Base-by-base conservation (phyloP, 768 basidiomycete genomes). In the Boletus pseudopeckii region DNA sequence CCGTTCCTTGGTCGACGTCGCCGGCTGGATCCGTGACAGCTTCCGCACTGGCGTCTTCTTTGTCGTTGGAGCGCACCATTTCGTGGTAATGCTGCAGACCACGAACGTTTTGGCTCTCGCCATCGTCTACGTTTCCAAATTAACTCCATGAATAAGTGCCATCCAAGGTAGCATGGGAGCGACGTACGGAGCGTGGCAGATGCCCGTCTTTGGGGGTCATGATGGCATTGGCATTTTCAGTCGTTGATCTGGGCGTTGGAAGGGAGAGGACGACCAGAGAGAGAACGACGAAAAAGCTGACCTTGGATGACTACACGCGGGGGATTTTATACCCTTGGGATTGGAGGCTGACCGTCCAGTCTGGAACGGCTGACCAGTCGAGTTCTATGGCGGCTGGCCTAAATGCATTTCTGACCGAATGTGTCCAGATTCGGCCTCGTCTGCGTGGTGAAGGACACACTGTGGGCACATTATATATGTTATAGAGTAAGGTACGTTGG, bases 61-160 rank as follows among this genome's bases (percentile, higher is more conserved):
- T 5, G 13, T 30, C 9, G 38, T 20, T 1, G 48, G 17, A 11
- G 40, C 41, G 5, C 48, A 42, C 4, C 59, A 42, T 17, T 54
- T 51, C n/a, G 50, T 45, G 22, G 30, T 14, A 0, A 55, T 1
- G 10, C 47, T 44, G 8, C 28, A 17, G 7, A 63, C 58, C 20
- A 61, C 58, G 17, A 64, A 64, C 5, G 54, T 50, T n/a, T 9
- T 57, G 1, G 18, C 15, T 6, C 8, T 37, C 17, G 33, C 24
- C 52, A 26, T 34, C 32, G 11, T 8, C 51, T 53, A 33, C 7
- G 5, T 17, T 13, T 4, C 14, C 5, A 18, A 5, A 24, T 53
- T 5, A 36, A 9, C 15, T 5, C 14, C 33, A 11, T 33, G n/a
- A 36, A 34, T 4, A 14, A 24, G 17, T 17, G 1, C 1, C 14